Percentiles rank a stretch among this genome's conserved stretches.
Conservation (phyloP, 805 yeast genomes). For the Candida verbasci region DNA sequence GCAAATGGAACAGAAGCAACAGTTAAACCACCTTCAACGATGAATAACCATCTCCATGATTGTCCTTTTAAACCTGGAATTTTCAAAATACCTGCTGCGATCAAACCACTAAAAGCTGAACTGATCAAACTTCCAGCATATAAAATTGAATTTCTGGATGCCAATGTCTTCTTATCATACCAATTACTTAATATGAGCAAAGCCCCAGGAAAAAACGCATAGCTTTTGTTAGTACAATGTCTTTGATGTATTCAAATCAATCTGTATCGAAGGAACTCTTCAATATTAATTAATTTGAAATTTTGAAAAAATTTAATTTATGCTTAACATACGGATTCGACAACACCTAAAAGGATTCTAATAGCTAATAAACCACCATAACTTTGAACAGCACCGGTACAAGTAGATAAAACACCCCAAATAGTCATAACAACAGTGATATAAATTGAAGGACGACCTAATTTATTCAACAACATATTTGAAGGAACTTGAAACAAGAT, state of each 20-base stretch:
- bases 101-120: slow-evolving; percentile 53
- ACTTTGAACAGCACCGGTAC: slow-evolving; percentile 43
- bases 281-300: background rate
- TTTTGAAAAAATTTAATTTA: slow-evolving; percentile 15
- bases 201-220: slow-evolving; percentile 39
- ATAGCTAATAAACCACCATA: slow-evolving; percentile 43
- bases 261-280: too few species aligned
- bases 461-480: slow-evolving; percentile 41
- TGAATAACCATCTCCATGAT: slow-evolving; percentile 54
- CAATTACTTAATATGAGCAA: slow-evolving; percentile 50
- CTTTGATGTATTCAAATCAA: too few species aligned
- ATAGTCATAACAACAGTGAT: slow-evolving; percentile 45
- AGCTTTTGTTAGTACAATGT: too few species aligned
- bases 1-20: slow-evolving; percentile 42
- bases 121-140: slow-evolving; percentile 49
- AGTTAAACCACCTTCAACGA: slow-evolving; percentile 54
- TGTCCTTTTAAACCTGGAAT: slow-evolving; percentile 38
- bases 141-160: slow-evolving; percentile 46
- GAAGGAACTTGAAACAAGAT: slow-evolving; percentile 47
- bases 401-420: slow-evolving; percentile 48
- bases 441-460: slow-evolving; percentile 49
- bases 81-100: slow-evolving; percentile 50
- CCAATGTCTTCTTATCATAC: slow-evolving; percentile 49
- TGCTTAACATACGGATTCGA: slow-evolving; percentile 27
- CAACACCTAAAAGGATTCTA: slow-evolving; percentile 45